Conservation (phyloP, 805 yeast species). For the Candida piceae region DNA sequence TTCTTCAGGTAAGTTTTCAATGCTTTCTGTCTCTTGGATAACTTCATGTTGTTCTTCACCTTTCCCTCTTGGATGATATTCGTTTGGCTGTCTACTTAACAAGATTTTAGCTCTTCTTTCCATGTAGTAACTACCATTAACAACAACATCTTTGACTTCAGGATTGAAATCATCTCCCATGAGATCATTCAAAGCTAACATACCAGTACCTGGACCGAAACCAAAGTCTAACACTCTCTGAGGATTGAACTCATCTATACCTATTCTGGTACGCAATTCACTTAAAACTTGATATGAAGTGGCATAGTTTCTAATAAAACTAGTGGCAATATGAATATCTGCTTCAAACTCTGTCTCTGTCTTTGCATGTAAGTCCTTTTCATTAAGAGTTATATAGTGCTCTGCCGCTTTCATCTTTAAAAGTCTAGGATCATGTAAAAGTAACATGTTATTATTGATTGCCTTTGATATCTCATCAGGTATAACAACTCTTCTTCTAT, state of each 20-base stretch:
- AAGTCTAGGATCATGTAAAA: conserved; percentile 55
- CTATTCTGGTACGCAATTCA: conserved; percentile 59
- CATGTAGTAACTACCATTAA: conserved; percentile 71
- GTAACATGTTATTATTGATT: conserved; percentile 60
- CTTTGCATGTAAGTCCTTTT: conserved; percentile 46
- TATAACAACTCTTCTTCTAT: conserved; percentile 45
- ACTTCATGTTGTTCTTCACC: conserved; percentile 43
- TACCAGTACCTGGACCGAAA: conserved; percentile 89
- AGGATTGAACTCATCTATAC: conserved; percentile 53
- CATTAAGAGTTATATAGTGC: conserved; percentile 35
- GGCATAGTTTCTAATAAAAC: conserved; percentile 78
- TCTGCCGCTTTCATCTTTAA: conserved; percentile 52
- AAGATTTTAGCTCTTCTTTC: conserved; percentile 72
- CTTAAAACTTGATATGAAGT: conserved; percentile 56
- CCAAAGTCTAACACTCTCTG: conserved; percentile 70
- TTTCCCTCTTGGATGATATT: conserved; percentile 26
- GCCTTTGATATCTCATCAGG: conserved; percentile 54
- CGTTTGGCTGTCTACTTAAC: conserved; percentile 63
- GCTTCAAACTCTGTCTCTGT: conserved; percentile 44
- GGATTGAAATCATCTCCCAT: conserved; percentile 66
- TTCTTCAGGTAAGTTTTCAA: neutral
- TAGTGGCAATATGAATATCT: conserved; percentile 76
- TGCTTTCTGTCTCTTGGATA: too few species aligned
- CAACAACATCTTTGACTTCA: conserved; percentile 59
- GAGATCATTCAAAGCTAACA: conserved; percentile 80